phyloP scores from a whole-genome alignment of 768 basidiomycete genomes.

The Suillus americanus region DNA sequence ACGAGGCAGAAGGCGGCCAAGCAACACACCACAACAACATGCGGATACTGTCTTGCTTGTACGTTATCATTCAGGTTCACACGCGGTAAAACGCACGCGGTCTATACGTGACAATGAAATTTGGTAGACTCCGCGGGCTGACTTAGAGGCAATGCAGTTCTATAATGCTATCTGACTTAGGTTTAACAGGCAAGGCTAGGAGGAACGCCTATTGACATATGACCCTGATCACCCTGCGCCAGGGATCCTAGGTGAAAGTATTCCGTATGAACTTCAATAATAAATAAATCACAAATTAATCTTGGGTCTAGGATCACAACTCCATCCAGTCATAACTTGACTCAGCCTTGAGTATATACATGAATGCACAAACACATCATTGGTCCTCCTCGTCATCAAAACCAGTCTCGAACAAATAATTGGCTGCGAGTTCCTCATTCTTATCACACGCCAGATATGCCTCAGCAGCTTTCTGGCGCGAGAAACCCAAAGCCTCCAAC shows the following conservation, averaged over 20 bases:
- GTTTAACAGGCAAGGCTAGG: neutral
- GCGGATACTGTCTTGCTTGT: slow-evolving; percentile 23
- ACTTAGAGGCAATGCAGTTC: neutral
- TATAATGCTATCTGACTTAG: neutral
- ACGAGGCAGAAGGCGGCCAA: slow-evolving; percentile 15
- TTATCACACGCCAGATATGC: slow-evolving; percentile 95
- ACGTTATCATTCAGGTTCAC: slow-evolving; percentile 12
- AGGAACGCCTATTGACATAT: neutral
- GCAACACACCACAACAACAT: slow-evolving; percentile 23
- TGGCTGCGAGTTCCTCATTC: slow-evolving; percentile 96
- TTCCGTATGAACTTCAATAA: neutral
- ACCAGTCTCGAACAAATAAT: slow-evolving; percentile 80
- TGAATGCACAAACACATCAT: slow-evolving; percentile 6
- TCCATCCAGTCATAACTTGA: neutral
- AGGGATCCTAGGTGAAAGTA: neutral
- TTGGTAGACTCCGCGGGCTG: neutral
- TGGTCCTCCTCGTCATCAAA: slow-evolving; percentile 45
- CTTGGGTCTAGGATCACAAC: neutral
- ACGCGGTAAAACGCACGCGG: slow-evolving; percentile 11
- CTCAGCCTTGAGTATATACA: slow-evolving; percentile 4
- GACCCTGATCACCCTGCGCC: neutral
- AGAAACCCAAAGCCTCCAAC: slow-evolving; percentile 88
- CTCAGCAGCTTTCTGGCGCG: slow-evolving; percentile 76
- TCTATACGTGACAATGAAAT: neutral
- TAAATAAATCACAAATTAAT: neutral